A percentile compares a stretch with the other conserved stretches of the same genome.
These are phyloP conservation scores for Amauroascus verrucosus DNA, from an alignment of 2,329 filamentous ascomycete species.

Conservation along the genomic window DNA sequence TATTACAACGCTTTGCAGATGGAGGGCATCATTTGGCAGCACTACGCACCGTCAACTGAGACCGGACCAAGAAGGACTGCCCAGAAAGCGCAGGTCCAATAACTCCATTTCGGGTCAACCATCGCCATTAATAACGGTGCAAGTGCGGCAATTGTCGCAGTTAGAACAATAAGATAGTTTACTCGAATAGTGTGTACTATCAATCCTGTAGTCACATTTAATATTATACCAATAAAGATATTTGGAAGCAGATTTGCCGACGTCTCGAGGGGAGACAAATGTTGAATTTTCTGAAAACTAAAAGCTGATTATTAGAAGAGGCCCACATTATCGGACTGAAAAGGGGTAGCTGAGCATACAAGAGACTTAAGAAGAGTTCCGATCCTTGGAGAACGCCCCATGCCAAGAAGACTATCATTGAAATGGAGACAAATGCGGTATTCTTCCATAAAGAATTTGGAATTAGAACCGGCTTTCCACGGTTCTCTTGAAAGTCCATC, in stretches of 20 bases:
- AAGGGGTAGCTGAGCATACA: conserved; percentile 18
- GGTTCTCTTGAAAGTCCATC: conserved; percentile 42
- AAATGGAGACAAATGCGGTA: conserved; percentile 46
- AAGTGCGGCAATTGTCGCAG: conserved; percentile 10
- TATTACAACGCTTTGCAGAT: not conserved
- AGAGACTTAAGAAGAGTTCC: conserved; percentile 42
- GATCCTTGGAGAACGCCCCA: conserved; percentile 40
- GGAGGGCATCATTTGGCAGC: not conserved
- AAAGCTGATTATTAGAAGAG: conserved; percentile 14
- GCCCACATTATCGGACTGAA: conserved; percentile 7
- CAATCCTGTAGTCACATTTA: conserved; percentile 15
- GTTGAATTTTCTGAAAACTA: conserved; percentile 44
- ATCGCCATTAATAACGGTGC: conserved; percentile 16
- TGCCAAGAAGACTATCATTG: conserved; percentile 41
- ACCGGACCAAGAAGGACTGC: conserved; percentile 14
- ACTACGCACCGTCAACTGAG: conserved; percentile 13
- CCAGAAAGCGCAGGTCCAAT: conserved; percentile 17
- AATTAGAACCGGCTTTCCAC: conserved; percentile 45
- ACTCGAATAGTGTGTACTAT: conserved; percentile 13
- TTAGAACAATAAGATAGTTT: conserved; percentile 12
- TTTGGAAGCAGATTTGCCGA: conserved; percentile 41
- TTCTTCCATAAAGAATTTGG: conserved; percentile 55
- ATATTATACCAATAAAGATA: conserved; percentile 30
- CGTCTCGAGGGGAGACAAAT: conserved; percentile 37
- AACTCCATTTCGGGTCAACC: conserved; percentile 12